Base-by-base conservation (phyloP, 371 early-diverging fungal species). In the Thermomucor indicae-seudaticae region DNA sequence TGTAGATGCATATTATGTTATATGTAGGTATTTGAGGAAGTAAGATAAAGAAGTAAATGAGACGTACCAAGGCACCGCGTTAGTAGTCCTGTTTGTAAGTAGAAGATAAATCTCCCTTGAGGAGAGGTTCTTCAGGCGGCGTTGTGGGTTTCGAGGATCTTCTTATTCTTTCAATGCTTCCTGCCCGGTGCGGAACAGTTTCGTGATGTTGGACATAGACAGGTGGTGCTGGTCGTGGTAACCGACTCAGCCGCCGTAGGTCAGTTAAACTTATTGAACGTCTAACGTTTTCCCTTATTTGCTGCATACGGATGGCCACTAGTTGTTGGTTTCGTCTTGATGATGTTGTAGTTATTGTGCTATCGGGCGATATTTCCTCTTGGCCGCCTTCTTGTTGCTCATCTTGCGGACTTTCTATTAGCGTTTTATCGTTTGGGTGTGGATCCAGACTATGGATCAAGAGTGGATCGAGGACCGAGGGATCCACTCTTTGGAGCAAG, bases 401-500 rank as follows among this genome's bases (percentile, higher is more conserved):
- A 32, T 14, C 14, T 32, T 14, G 8, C 3, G 37, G 37, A 37
- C 19, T 19, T 11, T 37, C 37, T 37, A 37, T 19, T 16, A 37
- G 37, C 37, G 37, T 37, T 37, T 37, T 37, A 16, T 37, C 37
- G 27, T 11, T 4, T 49, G 6, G 17, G 16, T 19, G 39, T 8
- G 20, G 39, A 22, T 35, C 20, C 8, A 22, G 12, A 42, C 20
- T 16, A 24, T 42, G 16, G 4, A 2, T 6, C 20, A 14, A 12
- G 43, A 3, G 12, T 17, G 47, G 31, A n/a, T 47, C 24, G 27
- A 35, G 51, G 37, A 70, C 31, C 20, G 64, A 32, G 35, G 61
- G 67, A 49, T 66, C 60, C 38, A 70, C 42, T 42, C 47, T 51
- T 25, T 66, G 62, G 43, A 58, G 52, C 1, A 83, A 84, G 2